Evolutionary conservation across 345 rosid genomes (phyloP), one percentile per base, ranked within the genome.

Genomic region (Salix suchowensis): DNA sequence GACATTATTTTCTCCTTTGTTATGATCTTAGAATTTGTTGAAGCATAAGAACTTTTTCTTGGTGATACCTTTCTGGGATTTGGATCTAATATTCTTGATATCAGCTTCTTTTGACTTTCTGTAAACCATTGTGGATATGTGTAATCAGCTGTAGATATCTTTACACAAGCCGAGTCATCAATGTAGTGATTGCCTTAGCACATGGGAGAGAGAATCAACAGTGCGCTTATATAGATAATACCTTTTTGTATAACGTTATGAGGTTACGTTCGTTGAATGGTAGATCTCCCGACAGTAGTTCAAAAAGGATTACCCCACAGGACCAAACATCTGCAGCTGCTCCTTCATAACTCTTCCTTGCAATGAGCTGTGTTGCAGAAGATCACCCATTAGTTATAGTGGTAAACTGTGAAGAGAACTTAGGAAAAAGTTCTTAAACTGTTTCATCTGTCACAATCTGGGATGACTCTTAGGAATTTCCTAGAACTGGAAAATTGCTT

Each of bases 311-410:
- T 50, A 95, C 96, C 69, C 98, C 96, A 76, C 96, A 93, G 26
- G 98, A 93, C 98, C 98, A 93, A 65, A 90, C 84, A 83, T 93
- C 98, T 16, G 97, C 97, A 11, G 92, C 88, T 71, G 96, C 94
- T 73, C 97, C 98, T 32, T 92, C 83, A 75, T 93, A 93, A 32
- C 93, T 92, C 79, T 84, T 89, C 82, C 82, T 89, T 80, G 87
- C 85, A 46, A 95, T 86, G 72, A 95, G 77, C 98, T 95, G 90
- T 77, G 77, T 62, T 28, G 70, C 72, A 65, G 75, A 65, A 79
- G 68, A 75, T 75, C 18, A 66, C 62, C 58, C 67, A 76, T 77
- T 69, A 76, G 78, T 76, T 26, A 30, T 62, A 24, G 28, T 23
- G 19, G 37, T 68, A 3, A 42, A 42, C 46, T 42, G 46, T 42